Percentiles rank a stretch among this genome's conserved stretches.
Evolutionary conservation across 2,329 filamentous ascomycete species (phyloP).

Genomic region (Periconia digitata): DNA sequence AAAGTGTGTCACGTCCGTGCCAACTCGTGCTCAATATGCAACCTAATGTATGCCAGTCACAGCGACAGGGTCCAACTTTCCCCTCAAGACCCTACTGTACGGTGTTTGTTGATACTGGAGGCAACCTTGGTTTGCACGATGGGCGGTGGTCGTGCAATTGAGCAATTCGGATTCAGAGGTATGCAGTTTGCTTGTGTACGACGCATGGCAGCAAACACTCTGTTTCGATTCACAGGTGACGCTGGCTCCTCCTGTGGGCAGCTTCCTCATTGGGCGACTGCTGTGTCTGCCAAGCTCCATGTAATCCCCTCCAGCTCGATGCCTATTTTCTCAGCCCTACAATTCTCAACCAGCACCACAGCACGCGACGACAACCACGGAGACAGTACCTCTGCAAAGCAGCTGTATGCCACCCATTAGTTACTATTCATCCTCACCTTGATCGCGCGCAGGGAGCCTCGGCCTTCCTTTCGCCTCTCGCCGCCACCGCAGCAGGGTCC

Average conservation of each 20-base stretch:
- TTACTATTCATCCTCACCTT: slow-evolving; percentile 18
- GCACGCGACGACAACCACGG: slow-evolving; percentile 33
- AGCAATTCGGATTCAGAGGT: no score
- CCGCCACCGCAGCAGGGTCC: slow-evolving; percentile 36
- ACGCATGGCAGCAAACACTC: not conserved
- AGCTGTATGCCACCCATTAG: slow-evolving; percentile 12
- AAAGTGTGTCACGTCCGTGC: no score
- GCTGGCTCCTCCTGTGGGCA: slow-evolving; percentile 5
- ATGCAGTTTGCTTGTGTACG: not conserved
- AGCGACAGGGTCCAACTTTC: no score
- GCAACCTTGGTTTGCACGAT: no score
- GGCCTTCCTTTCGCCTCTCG: slow-evolving; percentile 28
- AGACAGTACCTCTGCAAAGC: slow-evolving; percentile 2
- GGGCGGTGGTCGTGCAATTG: no score
- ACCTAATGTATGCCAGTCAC: no score
- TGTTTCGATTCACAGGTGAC: slow-evolving; percentile 5
- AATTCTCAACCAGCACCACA: slow-evolving; percentile 17
- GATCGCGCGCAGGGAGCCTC: slow-evolving; percentile 26
- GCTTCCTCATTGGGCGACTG: slow-evolving; percentile 17
- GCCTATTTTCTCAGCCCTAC: slow-evolving; percentile 26
- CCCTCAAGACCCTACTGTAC: no score
- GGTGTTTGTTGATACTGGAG: no score
- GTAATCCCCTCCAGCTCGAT: slow-evolving; percentile 21
- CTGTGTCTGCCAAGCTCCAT: slow-evolving; percentile 9
- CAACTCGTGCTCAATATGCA: no score